Evolutionary conservation across 805 yeast species (phyloP), one percentile per base, ranked within the genome.

Genomic region (Sugiyamaella valdiviana): DNA sequence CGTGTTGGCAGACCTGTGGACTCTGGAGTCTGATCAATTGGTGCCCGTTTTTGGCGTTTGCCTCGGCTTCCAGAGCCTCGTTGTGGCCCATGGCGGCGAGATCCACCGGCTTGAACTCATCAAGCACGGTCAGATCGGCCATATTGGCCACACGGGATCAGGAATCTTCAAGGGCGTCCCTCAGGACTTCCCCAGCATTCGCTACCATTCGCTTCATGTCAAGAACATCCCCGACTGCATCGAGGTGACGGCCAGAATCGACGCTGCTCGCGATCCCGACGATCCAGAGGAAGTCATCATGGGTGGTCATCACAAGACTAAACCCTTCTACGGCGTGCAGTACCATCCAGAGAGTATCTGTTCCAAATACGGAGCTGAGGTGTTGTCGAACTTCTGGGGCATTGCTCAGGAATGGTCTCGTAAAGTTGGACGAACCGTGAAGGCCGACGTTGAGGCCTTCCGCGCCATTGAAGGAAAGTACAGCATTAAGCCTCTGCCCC

Each of bases 321-420:
- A 68, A 17, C 97, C 97, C 0, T 85, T 84, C 69, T 91, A 73
- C 63, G 99, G 96, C 0, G 97, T 93, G 2, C 99, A 93, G 60
- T 95, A 90, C 60, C 99, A 93, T 60, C 99, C 99, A 0, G 99
- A 93, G 61, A 88, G 96, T 1, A 79, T 91, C 36, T 87, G 96
- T 57, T 88, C 97, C 0, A 69, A 73, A 12, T 57, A 68, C 42
- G 99, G 99, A 1, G 72, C 61, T 1, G 58, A 63, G 9, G 63
- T 93, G 45, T 64, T 90, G 3, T 53, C 57, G 7, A 85, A 85
- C 60, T 91, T 91, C 62, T 79, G 83, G 73, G 24, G 39, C 0
- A 50, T 77, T 14, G 80, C 85, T 3, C 39, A 47, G 3, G 46
- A 55, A 2, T 71, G 62, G 62, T 72, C 74, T 48, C 16, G 20